Percentiles rank a stretch among this genome's conserved stretches.
phyloP scores from a whole-genome alignment of 345 rosid species.

The Brassica napus region Da-Ae NC_063452.1:62803501-62804000 shows the following conservation, averaged over 20 bases:
- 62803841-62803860: slow-evolving; percentile 77
- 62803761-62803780: not conserved
- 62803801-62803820: slow-evolving; percentile 14
- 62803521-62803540: not conserved
- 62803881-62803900: slow-evolving; percentile 84
- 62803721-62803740: no score
- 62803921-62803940: slow-evolving; percentile 59
- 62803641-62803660: no score
- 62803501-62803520: slow-evolving; percentile 68
- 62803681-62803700: no score
- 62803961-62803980: slow-evolving; percentile 77
- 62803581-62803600: no score
- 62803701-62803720: no score
- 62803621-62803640: no score
- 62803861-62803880: slow-evolving; percentile 72
- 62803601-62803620: no score
- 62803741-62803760: no score
- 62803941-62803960: slow-evolving; percentile 75
- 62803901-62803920: slow-evolving; percentile 67
- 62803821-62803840: not conserved
- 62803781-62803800: not conserved
- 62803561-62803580: no score
- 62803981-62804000: slow-evolving; percentile 61
- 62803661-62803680: no score
- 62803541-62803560: no score